Base-by-base conservation (phyloP, 768 basidiomycete species). In the Termitomyces sp. region DNA sequence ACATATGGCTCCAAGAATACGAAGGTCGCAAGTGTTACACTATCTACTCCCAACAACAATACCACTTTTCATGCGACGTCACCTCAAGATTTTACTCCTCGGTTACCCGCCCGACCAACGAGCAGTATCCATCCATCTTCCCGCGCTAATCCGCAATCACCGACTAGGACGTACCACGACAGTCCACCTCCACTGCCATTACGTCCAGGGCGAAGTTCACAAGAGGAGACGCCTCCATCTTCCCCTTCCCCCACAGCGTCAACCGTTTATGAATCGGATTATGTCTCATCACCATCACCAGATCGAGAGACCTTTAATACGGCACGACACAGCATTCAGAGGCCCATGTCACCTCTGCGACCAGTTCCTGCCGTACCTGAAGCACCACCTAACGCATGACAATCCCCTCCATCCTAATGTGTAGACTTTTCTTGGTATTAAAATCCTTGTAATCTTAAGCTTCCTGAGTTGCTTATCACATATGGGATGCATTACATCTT, bases 41-140 rank as follows among this genome's bases (percentile, higher is more conserved):
- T 75, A 8, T 50, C 42, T 60, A 57, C 55, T 60, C 45, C 57
- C 65, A 57, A 27, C 23, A 55, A 43, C 29, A 47, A 27, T 12
- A n/a, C n/a, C 17, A 10, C 25, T 10, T 38, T 42, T 14, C 63
- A 62, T 11, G 45, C 59, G 11, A 59, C 68, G 31, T 66, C 74
- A 11, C 75, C 77, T 32, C 83, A 86, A 62, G 90, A 92, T 69
- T 92, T 92, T 61, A 80, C 85, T 0, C 90, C 90, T 0, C 79
- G 79, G 37, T 75, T 91, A 21, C 90, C 90, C 7, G 65, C 79
- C 5, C 82, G 87, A 27, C 90, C 90, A 3, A 73, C 81, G 14
- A 81, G 77, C 45, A 92, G 90, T 65, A 92, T 92, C 53, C 90
- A 92, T 61, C 90, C 90, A 12, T 90, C 89, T 12, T 73, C 83